Percentiles rank a stretch among this genome's conserved stretches.
phyloP scores from a whole-genome alignment of 176 grass and related monocot genomes.

The Raddia guianensis region DNA sequence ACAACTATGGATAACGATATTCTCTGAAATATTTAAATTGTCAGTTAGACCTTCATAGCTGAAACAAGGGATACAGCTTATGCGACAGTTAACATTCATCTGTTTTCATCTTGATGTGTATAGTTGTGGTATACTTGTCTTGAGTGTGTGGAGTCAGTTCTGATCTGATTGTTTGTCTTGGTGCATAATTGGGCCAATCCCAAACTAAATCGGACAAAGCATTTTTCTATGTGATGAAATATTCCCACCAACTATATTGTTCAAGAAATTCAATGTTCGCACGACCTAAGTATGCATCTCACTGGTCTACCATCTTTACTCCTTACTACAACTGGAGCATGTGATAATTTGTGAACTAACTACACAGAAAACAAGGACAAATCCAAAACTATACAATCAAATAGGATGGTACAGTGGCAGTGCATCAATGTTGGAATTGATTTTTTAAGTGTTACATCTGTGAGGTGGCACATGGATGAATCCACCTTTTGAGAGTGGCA shows the following conservation, averaged over 20 bases:
- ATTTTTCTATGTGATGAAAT: background rate
- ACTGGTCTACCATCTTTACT: background rate
- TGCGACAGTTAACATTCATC: background rate
- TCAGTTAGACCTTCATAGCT: background rate
- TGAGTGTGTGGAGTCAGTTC: background rate
- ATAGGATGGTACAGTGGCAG: too few relatives aligned
- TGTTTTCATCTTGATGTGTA: constrained; percentile 10
- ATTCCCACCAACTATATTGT: background rate
- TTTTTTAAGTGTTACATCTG: too few relatives aligned
- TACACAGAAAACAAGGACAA: background rate
- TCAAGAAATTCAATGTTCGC: constrained; percentile 7
- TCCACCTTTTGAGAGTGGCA: too few relatives aligned
- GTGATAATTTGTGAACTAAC: background rate
- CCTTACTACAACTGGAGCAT: background rate
- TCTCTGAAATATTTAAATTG: background rate
- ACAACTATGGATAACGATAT: background rate
- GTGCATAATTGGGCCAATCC: background rate
- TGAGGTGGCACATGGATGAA: too few relatives aligned
- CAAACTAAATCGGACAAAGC: background rate
- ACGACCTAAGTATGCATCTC: background rate
- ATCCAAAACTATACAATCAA: background rate
- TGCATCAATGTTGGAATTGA: too few relatives aligned
- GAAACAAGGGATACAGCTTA: background rate
- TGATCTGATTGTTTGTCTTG: constrained; percentile 6
- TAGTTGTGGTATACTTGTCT: background rate